Evolutionary conservation across 371 early-diverging fungal species (phyloP).

Genomic region (Spiromyces aspiralis): DNA sequence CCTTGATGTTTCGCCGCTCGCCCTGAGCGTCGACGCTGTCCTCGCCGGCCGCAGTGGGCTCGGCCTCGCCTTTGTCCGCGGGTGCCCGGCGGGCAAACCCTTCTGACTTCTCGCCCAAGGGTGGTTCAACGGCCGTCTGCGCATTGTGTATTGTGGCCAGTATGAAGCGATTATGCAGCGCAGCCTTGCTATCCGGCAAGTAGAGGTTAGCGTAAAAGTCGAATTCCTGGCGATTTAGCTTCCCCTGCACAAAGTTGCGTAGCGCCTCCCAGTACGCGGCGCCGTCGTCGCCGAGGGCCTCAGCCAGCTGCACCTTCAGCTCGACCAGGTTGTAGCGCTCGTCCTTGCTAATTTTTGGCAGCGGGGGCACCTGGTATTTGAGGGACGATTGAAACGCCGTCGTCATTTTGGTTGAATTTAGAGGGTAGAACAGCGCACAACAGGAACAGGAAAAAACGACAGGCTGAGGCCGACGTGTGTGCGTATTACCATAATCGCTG

Average conservation of each 20-base stretch:
- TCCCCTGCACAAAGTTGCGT: constrained; percentile 58
- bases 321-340: constrained; percentile 51
- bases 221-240: constrained; percentile 56
- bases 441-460: too few species aligned
- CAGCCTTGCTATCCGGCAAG: constrained; percentile 43
- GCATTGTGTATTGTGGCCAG: constrained; percentile 63
- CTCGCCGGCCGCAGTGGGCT: constrained; percentile 18
- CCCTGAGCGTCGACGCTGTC: constrained; percentile 1
- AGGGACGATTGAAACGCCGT: background rate
- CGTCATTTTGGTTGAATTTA: background rate
- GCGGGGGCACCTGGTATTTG: background rate
- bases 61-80: constrained; percentile 35
- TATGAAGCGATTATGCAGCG: constrained; percentile 63
- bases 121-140: constrained; percentile 49
- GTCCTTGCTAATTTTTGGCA: constrained; percentile 20
- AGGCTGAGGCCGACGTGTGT: too few species aligned
- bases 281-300: constrained; percentile 60
- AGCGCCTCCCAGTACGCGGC: constrained; percentile 61
- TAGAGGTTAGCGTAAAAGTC: constrained; percentile 59
- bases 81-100: constrained; percentile 39
- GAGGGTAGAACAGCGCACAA: too few species aligned
- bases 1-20: constrained; percentile 26
- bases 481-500: too few species aligned
- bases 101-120: constrained; percentile 36
- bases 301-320: constrained; percentile 59